Evolutionary conservation across 345 rosid species (phyloP), one percentile per base, ranked within the genome.

Genomic region (Eucalyptus albens): DNA sequence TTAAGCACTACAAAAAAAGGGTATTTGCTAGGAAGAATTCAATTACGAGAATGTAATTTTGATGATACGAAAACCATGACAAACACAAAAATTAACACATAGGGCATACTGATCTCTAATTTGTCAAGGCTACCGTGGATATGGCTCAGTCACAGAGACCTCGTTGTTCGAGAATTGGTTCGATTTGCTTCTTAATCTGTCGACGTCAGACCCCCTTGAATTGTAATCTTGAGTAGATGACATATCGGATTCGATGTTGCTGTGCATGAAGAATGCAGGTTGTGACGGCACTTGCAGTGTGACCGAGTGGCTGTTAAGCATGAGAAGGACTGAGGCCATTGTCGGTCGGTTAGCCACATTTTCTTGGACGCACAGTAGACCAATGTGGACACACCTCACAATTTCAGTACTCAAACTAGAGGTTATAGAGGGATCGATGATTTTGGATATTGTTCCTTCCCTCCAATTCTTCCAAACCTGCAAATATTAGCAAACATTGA

Each of bases 401-500:
- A 92, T 91, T 72, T 94, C 95, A 27, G 49, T 77, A n/a, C 88
- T 60, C 3, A 92, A 92, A 77, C 92, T 89, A 10, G 26, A 82
- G 4, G 87, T 88, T 55, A 96, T 55, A 16, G 8, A 90, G 2
- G 93, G 92, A 88, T 96, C 94, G 5, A 95, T 86, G 3, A 96
- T 50, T 45, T 92, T 90, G 14, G 86, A 9, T 14, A 83, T 59
- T 5, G 87, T 62, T 15, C 92, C 94, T 90, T 94, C 94, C 56
- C 89, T 93, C 97, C 96, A 92, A 59, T 90, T 90, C 86, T 85
- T 93, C 97, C 97, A 96, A 24, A 91, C 94, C 96, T 94, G 53
- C 81, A 92, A 72, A 67, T 55, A 67, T 47, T 11, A 27, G 21
- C 49, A 72, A 16, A 11, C 17, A 49, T 45, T 24, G 11, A 85